These are phyloP conservation scores for Phytophthora crassamura DNA, from an alignment of 352 stramenopile species.

Conservation along the genomic window DNA sequence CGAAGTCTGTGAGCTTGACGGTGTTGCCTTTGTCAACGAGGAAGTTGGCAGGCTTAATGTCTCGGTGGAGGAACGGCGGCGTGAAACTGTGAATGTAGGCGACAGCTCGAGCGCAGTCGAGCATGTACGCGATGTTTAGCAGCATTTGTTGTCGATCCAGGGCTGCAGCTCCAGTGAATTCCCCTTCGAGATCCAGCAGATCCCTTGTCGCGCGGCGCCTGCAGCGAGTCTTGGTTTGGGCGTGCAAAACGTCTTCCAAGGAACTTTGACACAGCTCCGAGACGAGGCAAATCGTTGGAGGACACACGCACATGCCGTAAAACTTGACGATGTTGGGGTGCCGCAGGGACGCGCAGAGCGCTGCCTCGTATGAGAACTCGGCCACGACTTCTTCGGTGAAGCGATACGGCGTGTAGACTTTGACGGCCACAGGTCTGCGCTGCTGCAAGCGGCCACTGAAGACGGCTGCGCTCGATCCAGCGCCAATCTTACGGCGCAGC, in stretches of 20 bases:
- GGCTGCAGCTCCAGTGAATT: constrained; percentile 2
- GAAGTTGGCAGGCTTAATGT: constrained; percentile 76
- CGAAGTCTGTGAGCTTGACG: constrained; percentile 77
- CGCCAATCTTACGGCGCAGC: constrained; percentile 54
- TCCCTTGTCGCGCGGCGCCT: constrained; percentile 8
- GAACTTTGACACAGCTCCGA: constrained; percentile 63
- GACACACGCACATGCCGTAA: constrained; percentile 70
- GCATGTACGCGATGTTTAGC: constrained; percentile 65
- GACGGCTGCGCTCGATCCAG: constrained; percentile 53
- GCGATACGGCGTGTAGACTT: constrained; percentile 64
- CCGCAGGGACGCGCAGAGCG: constrained; percentile 50
- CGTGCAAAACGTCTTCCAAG: constrained; percentile 51
- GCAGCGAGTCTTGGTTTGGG: constrained; percentile 19
- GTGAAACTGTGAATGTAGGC: constrained; percentile 76
- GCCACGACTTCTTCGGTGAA: constrained; percentile 63
- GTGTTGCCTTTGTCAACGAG: constrained; percentile 57
- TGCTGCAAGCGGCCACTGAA: constrained; percentile 53
- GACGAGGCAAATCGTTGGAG: constrained; percentile 68
- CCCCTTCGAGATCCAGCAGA: constrained; percentile 17
- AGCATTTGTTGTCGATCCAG: constrained; percentile 47
- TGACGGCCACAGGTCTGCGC: constrained; percentile 50
- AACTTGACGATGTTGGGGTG: constrained; percentile 77
- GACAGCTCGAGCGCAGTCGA: constrained; percentile 62
- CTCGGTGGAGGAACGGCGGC: constrained; percentile 66
- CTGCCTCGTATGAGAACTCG: constrained; percentile 69